Conservation (phyloP, 2,329 filamentous ascomycete genomes). For the Arthrinium phaeospermum region DNA sequence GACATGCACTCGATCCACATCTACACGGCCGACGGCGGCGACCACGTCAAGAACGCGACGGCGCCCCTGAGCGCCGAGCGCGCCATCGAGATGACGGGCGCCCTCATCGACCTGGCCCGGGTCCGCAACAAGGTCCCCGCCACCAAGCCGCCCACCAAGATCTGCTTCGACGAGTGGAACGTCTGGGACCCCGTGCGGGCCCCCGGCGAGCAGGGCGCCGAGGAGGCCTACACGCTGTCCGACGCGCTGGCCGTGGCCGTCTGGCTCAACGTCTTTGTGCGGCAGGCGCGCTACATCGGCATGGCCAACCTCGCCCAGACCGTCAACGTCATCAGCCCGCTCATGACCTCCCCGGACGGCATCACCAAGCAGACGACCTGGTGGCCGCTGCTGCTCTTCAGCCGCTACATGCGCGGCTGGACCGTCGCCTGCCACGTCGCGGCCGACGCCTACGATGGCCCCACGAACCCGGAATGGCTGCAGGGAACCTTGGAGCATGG, state of each 20-base stretch:
- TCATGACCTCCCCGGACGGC: constrained; percentile 72
- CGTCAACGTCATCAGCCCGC: constrained; percentile 78
- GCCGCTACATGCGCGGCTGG: constrained; percentile 74
- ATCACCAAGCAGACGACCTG: constrained; percentile 75
- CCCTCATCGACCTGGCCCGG: constrained; percentile 74
- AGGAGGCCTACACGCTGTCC: constrained; percentile 76
- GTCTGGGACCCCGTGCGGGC: constrained; percentile 78
- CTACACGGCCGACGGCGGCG: constrained; percentile 66
- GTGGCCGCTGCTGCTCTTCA: constrained; percentile 75
- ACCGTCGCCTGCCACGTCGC: constrained; percentile 71
- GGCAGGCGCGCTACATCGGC: constrained; percentile 72
- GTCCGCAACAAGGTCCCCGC: constrained; percentile 70
- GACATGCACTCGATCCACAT: constrained; percentile 85
- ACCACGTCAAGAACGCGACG: constrained; percentile 57
- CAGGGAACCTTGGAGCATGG: constrained; percentile 65
- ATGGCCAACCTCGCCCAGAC: constrained; percentile 83
- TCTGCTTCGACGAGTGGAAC: constrained; percentile 88
- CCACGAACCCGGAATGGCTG: constrained; percentile 70
- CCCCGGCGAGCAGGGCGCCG: constrained; percentile 72
- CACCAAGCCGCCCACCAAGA: constrained; percentile 66
- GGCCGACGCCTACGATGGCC: constrained; percentile 67
- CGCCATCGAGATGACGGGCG: constrained; percentile 72
- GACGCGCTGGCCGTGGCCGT: constrained; percentile 77
- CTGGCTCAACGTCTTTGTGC: constrained; percentile 78
- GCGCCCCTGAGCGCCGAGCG: constrained; percentile 74